Evolutionary conservation across 768 basidiomycete species (phyloP), one percentile per base, ranked within the genome.

Genomic region (Hygrophorus russula): DNA sequence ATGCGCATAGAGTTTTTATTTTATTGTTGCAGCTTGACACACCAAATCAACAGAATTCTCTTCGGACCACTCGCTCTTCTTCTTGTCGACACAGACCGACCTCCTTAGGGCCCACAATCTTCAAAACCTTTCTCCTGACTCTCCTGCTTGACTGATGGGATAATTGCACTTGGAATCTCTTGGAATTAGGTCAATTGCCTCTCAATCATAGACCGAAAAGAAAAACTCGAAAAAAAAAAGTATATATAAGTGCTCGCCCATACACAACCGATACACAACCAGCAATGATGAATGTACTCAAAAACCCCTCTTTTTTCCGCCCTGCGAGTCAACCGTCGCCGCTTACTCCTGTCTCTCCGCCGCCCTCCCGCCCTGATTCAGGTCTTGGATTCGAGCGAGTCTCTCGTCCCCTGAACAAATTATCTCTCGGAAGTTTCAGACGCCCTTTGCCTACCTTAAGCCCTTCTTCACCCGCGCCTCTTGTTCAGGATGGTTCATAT

Each of bases 401-500:
- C 5, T 42, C 73, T 19, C 71, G 74, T 32, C 66, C 80, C 29
- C 65, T 73, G 37, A 72, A 73, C 48, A 80, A 74, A 54, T 60
- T 81, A 32, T 72, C 80, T 15, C 61, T 82, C 50, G 70, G 69
- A 49, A 71, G 60, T 50, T 78, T 83, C 57, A 69, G 74, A 48
- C 73, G 74, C 28, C 65, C 74, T 8, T 67, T 80, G 2, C 69
- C 77, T 11, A 60, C 69, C 0, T 51, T 63, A 4, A 49, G 61
- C 12, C 54, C 66, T 3, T 53, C 52, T 37, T 54, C 67, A 2
- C 64, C 68, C 4, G 56, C 67, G 3, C 66, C 74, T 6, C 70
- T 80, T 27, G 62, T 80, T 24, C 85, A 85, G 51, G 85, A 88
- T 58, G 82, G 81, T 44, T 83, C 83, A 10, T 89, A 87, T 60